Evolutionary conservation across 371 early-diverging fungal genomes (phyloP).

Genomic region (Mucor circinelloides): DNA sequence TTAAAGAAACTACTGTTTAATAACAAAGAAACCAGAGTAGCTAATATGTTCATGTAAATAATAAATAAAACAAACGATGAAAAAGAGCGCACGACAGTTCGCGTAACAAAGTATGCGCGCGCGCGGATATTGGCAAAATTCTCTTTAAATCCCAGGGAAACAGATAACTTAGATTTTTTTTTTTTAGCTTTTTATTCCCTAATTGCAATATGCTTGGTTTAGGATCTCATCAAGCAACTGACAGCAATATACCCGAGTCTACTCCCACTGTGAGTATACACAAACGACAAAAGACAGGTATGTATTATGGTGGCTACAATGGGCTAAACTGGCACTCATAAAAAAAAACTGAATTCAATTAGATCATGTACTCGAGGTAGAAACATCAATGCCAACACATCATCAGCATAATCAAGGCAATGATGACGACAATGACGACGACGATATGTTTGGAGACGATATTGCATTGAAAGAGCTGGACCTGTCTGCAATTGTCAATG

Average conservation of each 20-base stretch:
- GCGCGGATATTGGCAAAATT: background rate
- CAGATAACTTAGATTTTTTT: background rate
- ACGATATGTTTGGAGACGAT: constrained; percentile 49
- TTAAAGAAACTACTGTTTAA: background rate
- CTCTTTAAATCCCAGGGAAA: background rate
- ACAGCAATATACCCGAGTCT: background rate
- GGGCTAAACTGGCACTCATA: background rate
- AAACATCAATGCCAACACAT: background rate
- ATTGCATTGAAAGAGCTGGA: constrained; percentile 36
- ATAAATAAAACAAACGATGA: background rate
- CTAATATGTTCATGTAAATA: background rate
- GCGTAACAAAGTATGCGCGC: background rate
- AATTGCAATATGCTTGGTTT: background rate
- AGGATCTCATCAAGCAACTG: background rate
- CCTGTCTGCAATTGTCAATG: background rate
- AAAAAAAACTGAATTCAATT: background rate
- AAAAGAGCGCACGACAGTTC: background rate
- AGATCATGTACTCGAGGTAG: background rate
- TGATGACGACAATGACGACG: constrained; percentile 25
- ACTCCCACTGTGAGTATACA: background rate
- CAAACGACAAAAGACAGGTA: constrained; percentile 9
- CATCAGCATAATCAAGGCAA: background rate
- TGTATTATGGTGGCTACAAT: too few species aligned
- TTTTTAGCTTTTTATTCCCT: background rate
- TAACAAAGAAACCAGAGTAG: background rate